phyloP scores from a whole-genome alignment of 164 flowering plant genomes.

The Nymphaea thermarum region DNA sequence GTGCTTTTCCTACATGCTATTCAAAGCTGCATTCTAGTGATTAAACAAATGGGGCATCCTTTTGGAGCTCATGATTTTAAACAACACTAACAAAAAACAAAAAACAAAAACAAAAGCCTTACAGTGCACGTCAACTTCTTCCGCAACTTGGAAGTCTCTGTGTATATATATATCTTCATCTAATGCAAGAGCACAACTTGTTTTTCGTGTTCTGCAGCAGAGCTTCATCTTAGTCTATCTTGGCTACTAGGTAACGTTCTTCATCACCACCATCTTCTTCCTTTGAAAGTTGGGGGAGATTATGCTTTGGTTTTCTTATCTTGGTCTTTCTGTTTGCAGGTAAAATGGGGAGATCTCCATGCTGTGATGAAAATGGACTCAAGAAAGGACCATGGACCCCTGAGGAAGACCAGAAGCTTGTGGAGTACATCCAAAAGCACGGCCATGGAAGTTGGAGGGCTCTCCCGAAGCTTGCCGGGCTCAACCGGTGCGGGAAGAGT shows the following conservation, averaged over 20 bases:
- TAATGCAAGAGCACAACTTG: not conserved
- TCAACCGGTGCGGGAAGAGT: slow-evolving; percentile 68
- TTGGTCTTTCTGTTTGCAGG: slow-evolving; percentile 1
- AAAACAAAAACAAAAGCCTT: too few species aligned
- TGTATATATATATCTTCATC: not conserved
- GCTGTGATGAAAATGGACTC: slow-evolving; percentile 18
- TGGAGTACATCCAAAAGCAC: slow-evolving; percentile 25
- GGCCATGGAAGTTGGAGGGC: slow-evolving; percentile 57
- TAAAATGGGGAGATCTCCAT: slow-evolving; percentile 41
- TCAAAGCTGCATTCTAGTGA: not conserved
- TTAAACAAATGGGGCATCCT: too few species aligned
- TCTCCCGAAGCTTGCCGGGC: slow-evolving; percentile 46
- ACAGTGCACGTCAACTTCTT: too few species aligned
- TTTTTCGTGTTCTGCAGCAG: too few species aligned
- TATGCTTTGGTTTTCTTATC: not conserved
- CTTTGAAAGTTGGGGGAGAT: not conserved
- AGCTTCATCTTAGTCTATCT: too few species aligned
- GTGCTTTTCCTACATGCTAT: not conserved
- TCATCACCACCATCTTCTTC: too few species aligned
- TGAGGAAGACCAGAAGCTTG: slow-evolving; percentile 39
- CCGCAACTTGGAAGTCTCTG: too few species aligned
- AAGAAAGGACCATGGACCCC: slow-evolving; percentile 65
- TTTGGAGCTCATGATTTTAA: too few species aligned
- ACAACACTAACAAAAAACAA: too few species aligned
- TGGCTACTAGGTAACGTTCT: too few species aligned